These are phyloP conservation scores for Fusarium cyanostomum DNA, from an alignment of 2,329 filamentous ascomycete genomes.

Conservation along the genomic window DNA sequence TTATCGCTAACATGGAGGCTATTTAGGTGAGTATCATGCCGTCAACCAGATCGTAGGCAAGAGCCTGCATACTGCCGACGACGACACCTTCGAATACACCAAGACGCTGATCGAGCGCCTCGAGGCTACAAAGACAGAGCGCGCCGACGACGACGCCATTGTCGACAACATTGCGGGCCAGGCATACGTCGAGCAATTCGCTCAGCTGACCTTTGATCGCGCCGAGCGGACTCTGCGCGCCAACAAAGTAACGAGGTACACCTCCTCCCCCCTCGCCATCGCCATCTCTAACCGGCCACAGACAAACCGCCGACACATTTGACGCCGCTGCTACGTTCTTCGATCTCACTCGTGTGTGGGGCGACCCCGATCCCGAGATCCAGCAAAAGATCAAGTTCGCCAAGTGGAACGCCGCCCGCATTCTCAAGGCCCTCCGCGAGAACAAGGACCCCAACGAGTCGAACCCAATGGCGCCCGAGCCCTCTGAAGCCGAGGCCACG, in stretches of 20 bases:
- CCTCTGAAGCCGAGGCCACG: slow-evolving; percentile 49
- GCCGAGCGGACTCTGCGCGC: slow-evolving; percentile 84
- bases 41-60: slow-evolving; percentile 90
- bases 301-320: slow-evolving; percentile 93
- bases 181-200: slow-evolving; percentile 95
- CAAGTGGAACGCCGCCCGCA: slow-evolving; percentile 93
- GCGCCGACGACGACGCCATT: slow-evolving; percentile 82
- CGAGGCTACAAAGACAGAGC: slow-evolving; percentile 69
- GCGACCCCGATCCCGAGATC: slow-evolving; percentile 75
- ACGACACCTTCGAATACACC: slow-evolving; percentile 83
- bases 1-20: not conserved
- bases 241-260: slow-evolving; percentile 82
- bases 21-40: slow-evolving; percentile 85
- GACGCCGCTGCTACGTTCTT: slow-evolving; percentile 93
- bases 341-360: slow-evolving; percentile 88
- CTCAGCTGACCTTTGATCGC: slow-evolving; percentile 83
- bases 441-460: slow-evolving; percentile 92
- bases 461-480: slow-evolving; percentile 74
- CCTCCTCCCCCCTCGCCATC: not conserved
- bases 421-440: slow-evolving; percentile 88
- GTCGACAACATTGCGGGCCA: slow-evolving; percentile 86
- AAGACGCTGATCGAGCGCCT: slow-evolving; percentile 89
- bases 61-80: slow-evolving; percentile 79
- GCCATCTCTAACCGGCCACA: slow-evolving; percentile 47
- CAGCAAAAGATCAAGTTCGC: slow-evolving; percentile 92